Conservation (phyloP, 129 eudicot species). For the Mikania micrantha region DNA sequence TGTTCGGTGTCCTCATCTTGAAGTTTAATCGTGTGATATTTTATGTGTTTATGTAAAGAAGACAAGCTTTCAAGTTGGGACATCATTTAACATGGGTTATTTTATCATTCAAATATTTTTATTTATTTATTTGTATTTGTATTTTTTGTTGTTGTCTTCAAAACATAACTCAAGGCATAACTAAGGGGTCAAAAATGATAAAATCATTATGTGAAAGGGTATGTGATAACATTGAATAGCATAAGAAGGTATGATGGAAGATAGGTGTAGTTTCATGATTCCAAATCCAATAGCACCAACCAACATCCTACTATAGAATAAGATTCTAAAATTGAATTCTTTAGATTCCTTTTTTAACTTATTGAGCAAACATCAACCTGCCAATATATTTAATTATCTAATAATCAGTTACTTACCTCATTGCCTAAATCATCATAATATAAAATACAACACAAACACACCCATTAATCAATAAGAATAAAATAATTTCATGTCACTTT, state of each 20-base stretch:
- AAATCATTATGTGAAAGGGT: not conserved
- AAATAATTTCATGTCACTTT: no score
- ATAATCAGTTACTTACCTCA: slow-evolving; percentile 20
- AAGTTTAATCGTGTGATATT: no score
- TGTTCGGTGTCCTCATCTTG: no score
- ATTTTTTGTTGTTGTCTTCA: no score
- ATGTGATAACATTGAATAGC: not conserved
- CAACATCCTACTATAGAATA: slow-evolving; percentile 33
- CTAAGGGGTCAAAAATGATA: not conserved
- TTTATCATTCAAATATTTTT: not conserved
- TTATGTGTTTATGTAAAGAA: no score
- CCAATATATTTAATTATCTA: slow-evolving; percentile 11
- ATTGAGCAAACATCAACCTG: slow-evolving; percentile 6
- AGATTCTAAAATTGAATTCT: slow-evolving; percentile 25
- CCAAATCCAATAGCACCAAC: slow-evolving; percentile 34
- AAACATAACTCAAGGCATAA: no score
- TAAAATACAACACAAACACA: not conserved
- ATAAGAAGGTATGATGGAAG: not conserved
- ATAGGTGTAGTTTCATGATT: slow-evolving; percentile 15
- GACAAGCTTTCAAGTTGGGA: no score
- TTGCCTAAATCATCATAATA: slow-evolving; percentile 13
- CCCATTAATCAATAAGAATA: no score
- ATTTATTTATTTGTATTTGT: no score
- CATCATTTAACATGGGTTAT: not conserved
- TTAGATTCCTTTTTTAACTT: slow-evolving; percentile 15